Percentiles rank a stretch among this genome's conserved stretches.
Evolutionary conservation across 352 stramenopile genomes (phyloP).

Genomic region (Phytophthora tentaculata): DNA sequence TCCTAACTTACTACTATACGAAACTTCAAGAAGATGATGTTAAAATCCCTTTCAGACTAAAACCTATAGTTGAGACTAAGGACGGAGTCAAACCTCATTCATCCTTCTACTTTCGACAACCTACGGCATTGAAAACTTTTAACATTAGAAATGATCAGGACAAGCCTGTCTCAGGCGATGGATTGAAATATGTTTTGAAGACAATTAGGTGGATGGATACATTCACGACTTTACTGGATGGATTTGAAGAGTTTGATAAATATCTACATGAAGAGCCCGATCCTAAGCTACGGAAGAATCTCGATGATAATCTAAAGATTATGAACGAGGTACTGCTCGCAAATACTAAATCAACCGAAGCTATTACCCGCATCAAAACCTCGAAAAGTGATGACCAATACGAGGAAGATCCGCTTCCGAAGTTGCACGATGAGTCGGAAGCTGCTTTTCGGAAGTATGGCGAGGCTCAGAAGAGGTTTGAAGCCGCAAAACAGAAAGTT

Average conservation of each 20-base stretch:
- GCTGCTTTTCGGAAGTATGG: conserved; percentile 6
- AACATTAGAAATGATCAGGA: too few relatives aligned
- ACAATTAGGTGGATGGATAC: conserved; percentile 23
- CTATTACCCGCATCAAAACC: conserved; percentile 13
- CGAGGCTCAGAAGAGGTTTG: conserved; percentile 11
- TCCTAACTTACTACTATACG: background rate
- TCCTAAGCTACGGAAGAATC: conserved; percentile 6
- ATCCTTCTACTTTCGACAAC: too few relatives aligned
- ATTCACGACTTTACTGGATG: conserved; percentile 12
- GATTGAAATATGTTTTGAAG: conserved; percentile 1
- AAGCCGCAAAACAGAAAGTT: background rate
- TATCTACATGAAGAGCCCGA: conserved; percentile 11
- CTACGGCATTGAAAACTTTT: too few relatives aligned
- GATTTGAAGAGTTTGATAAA: conserved; percentile 9
- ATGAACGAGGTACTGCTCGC: conserved; percentile 3
- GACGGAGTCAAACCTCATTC: background rate
- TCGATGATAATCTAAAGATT: conserved; percentile 16
- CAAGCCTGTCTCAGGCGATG: too few relatives aligned
- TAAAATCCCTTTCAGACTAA: too few relatives aligned
- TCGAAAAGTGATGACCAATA: conserved; percentile 2
- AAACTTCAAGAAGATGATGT: background rate
- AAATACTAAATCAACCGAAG: conserved; percentile 16
- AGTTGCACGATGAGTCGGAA: conserved; percentile 21
- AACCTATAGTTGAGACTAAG: too few relatives aligned
- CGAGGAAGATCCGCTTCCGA: conserved; percentile 4